Base-by-base conservation (phyloP, 2,329 filamentous ascomycete species). In the Colletotrichum eremochloae region DNA sequence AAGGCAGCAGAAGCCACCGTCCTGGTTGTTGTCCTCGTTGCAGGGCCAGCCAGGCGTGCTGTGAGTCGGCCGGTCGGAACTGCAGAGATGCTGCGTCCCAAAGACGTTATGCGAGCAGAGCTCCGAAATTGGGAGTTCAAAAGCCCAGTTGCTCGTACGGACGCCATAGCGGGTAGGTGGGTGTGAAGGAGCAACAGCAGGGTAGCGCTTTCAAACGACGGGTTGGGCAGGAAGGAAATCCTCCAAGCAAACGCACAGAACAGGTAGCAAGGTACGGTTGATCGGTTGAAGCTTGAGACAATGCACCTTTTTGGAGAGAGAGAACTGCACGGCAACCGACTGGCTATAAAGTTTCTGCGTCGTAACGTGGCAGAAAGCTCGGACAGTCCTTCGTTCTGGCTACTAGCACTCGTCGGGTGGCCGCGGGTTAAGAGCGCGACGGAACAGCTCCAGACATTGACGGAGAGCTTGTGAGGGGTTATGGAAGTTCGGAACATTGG, bases 1-100 rank as follows among this genome's bases (percentile, higher is more conserved):
- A 98, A 98, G 73, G 90, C 88, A 62, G 95, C 95, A 75, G 97
- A 86, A 9, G 91, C 92, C 69, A 91, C 83, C 77, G 79, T 77
- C 63, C 79, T 83, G 53, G 75, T 67, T 38, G 69, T 74, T 9
- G 78, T 81, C 42, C 78, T 80, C 55, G 79, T 77, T 53, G 82
- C 42, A 5, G 62, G 36, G 15, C 50, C 48, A 18, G 52, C 24
- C 52, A 72, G 20, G 33, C 53, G 71, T 48, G 56, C 48, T 20
- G 67, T 67, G 11, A 67, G 62, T 29, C 50, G 46, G 63, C 44
- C 29, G 20, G 63, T 14, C 29, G 64, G 50, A 20, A 64, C 42
- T 11, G 44, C 36, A n/a, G 46, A 44, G 42, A 56, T 52, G 38
- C 57, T 71, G 42, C 48, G 71, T 44, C 67, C 67, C 3, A 71